Evolutionary conservation across 2,329 filamentous ascomycete genomes (phyloP), one percentile per base, ranked within the genome.

Genomic region (Aspergillus cejpii): DNA sequence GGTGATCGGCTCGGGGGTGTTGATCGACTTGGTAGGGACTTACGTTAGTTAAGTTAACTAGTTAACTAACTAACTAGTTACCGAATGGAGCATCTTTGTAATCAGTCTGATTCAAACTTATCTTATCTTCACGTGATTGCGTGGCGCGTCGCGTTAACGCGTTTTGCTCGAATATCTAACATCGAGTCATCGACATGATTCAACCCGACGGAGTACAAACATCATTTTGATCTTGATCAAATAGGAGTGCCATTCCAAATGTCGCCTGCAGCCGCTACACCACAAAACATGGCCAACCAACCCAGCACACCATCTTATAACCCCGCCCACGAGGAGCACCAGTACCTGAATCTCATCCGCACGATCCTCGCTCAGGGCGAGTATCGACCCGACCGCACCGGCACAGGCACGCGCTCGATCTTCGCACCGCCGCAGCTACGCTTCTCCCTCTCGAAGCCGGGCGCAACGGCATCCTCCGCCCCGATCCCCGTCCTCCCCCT

Each of bases 301-400:
- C n/a, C 17, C 6, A 43, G 29, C 52, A 37, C 29, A 27, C 31
- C 19, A 15, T 47, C 53, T 27, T 56, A 64, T 41, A 52, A 64
- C 44, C 52, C 61, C 41, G 52, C 59, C 19, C 88, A 95, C 61
- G 90, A 97, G 73, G 92, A 98, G 71, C 75, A 89, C 62, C 92
- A 97, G 69, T 98, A 98, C 65, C 82, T 98, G 48, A 78, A 91
- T 58, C 78, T 98, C 20, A 88, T 97, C 51, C 84, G 82, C 54
- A 80, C 87, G 54, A 96, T 97, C 60, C 76, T 98, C 12, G 73
- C 81, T 12, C 72, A 79, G 20, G 92, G 92, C 59, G 92, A 98
- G 67, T 83, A 89, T 63, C 84, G 92, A 14, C 89, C 88, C 24
- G 92, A 98, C 66, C 78, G 87, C 56, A 98, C 92, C 3, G 92